These are phyloP conservation scores for Termitomyces sp. DNA, from an alignment of 768 basidiomycete genomes.

Conservation along the genomic window DNA sequence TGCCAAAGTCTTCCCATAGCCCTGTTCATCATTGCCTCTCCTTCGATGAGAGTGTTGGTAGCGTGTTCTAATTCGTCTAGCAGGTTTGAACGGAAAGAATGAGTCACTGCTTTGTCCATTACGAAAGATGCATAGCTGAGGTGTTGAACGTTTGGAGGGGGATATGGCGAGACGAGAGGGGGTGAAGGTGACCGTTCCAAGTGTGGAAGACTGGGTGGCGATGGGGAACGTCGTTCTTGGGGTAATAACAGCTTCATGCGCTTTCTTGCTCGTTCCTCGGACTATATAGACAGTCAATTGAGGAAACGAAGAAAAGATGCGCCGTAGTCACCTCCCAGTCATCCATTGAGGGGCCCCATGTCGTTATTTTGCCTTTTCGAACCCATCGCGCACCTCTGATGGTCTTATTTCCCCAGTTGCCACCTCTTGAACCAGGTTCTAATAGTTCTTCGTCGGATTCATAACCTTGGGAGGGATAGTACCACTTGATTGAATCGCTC, in stretches of 20 bases:
- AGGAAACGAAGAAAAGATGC: slow-evolving; percentile 1
- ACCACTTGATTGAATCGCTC: slow-evolving; percentile 76
- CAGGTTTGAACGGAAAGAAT: slow-evolving; percentile 75
- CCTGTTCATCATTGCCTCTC: slow-evolving; percentile 64
- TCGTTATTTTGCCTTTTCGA: slow-evolving; percentile 71
- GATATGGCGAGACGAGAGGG: slow-evolving; percentile 72
- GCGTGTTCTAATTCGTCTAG: slow-evolving; percentile 77
- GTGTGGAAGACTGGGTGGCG: slow-evolving; percentile 70
- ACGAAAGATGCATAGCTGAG: slow-evolving; percentile 80
- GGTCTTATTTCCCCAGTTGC: slow-evolving; percentile 85
- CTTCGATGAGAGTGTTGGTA: slow-evolving; percentile 80
- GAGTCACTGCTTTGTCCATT: slow-evolving; percentile 78
- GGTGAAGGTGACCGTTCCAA: slow-evolving; percentile 71
- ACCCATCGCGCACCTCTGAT: slow-evolving; percentile 76
- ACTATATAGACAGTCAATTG: slow-evolving; percentile 32
- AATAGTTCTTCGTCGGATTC: slow-evolving; percentile 58
- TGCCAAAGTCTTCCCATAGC: slow-evolving; percentile 81
- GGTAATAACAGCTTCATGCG: slow-evolving; percentile 68
- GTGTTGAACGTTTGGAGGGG: slow-evolving; percentile 60
- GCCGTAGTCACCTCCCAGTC: slow-evolving; percentile 70
- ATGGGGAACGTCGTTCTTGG: slow-evolving; percentile 55
- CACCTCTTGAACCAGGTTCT: slow-evolving; percentile 39
- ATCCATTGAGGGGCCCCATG: slow-evolving; percentile 81
- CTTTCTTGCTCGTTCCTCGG: slow-evolving; percentile 80
- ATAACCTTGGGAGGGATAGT: slow-evolving; percentile 76